Base-by-base conservation (phyloP, 75 land plant species). In the Adiantum capillusveneris region DNA sequence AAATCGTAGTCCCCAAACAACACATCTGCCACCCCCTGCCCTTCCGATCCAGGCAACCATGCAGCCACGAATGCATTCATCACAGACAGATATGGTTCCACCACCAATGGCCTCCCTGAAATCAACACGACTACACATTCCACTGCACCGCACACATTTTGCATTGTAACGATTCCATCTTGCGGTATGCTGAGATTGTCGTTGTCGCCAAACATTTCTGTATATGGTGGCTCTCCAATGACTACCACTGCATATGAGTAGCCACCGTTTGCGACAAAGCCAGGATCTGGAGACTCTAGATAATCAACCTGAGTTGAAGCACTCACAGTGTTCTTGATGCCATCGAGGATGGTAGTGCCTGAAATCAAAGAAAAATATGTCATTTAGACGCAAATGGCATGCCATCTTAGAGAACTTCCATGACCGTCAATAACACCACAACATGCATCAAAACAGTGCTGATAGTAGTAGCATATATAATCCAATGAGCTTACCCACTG, bases 31-130 rank as follows among this genome's bases (percentile, higher is more conserved):
- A 85, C 58, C 9, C 91, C 91, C 57, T 75, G 69, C 17, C 87
- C 91, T 65, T 86, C 90, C 16, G 84, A 66, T 12, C 90, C 87
- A 1, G 91, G 91, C 2, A 87, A 61, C 91, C 91, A 87, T 6
- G 91, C 91, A 1, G 91, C 87, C n/a, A 86, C 84, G n/a, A 86
- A 65, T 19, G 81, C 74, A 70, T 84, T 79, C 43, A 80, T 75
- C 31, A 68, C 34, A 22, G 54, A 44, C 34, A 84, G 0, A 54
- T 83, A 77, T 17, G 83, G 84, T 45, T 87, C 77, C 20, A 87
- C 66, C 53, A 81, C 81, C 58, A 87, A 43, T 9, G 91, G 87
- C 37, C 84, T 57, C 31, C 91, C 87, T 14, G 87, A 83, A 55
- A 87, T 69, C 51, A 87, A 34, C 9, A 84, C 51, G 3, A 83